Base-by-base conservation (phyloP, 805 yeast genomes). In the Metschnikowia matae region DNA sequence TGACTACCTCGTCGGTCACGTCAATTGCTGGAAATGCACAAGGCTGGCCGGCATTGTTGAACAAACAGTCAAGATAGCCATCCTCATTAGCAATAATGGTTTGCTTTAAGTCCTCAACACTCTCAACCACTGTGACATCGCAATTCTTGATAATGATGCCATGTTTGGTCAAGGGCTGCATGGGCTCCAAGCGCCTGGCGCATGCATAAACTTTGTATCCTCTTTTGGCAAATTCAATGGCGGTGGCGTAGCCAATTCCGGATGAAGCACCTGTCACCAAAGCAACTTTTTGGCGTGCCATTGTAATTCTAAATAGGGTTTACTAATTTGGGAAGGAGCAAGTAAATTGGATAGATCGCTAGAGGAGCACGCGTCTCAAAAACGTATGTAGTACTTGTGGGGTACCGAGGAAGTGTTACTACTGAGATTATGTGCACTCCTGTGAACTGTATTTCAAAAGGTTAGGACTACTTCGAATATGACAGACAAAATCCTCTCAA, bases 1-100 rank as follows among this genome's bases (percentile, higher is more conserved):
- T 68, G 29, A 82, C 57, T 33, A 66, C 74, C 11, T 75, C 83
- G 61, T 85, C 83, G 3, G 77, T 67, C 2, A 82, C 85, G 65
- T 86, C 94, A 43, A 78, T 54, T 0, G 87, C 88, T 0, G 94
- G 88, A 47, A 82, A 73, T 0, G 87, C 79, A 59, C 91, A 87
- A 18, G 89, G 77, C 57, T 79, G 84, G 15, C 91, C 91, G 1
- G 95, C 95, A 63, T 87, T 87, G 65, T 87, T 87, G 68, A 74
- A 85, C 48, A 87, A 65, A 8, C 84, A 57, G 58, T 86, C 89
- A 49, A 85, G 63, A 45, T 74, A 71, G 1, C 77, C 78, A 35
- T 75, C 79, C 8, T 76, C 71, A 37, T 76, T 71, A 2, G 59
- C 55, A 0, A 57, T 50, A n/a, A 85, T 70, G 23, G 67, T 66